Conservation (phyloP, 495 filamentous ascomycete species). For the Glutinoglossum americanum region DNA sequence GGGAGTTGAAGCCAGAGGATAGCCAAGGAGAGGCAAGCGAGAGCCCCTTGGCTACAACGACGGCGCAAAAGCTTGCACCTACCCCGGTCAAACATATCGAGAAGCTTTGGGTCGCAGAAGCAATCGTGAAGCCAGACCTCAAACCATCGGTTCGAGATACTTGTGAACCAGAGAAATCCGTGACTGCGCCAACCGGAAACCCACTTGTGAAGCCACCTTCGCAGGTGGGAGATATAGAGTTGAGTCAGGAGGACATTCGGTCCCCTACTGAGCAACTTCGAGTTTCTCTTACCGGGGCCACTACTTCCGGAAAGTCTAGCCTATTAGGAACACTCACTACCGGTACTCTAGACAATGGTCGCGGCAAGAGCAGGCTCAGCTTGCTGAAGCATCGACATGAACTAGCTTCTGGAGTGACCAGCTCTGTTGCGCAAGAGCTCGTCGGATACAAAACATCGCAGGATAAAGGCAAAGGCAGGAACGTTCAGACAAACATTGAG, state of each 20-base stretch:
- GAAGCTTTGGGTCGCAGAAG: conserved; percentile 76
- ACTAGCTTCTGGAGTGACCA: conserved; percentile 74
- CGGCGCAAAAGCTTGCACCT: not conserved
- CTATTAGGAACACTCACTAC: conserved; percentile 75
- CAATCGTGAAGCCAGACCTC: conserved; percentile 44
- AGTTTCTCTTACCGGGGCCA: conserved; percentile 77
- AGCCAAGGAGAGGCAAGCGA: conserved; percentile 6
- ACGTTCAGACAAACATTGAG: conserved; percentile 12
- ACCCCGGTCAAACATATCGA: conserved; percentile 17
- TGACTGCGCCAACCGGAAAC: not conserved
- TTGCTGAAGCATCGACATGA: conserved; percentile 90
- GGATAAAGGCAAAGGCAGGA: conserved; percentile 8
- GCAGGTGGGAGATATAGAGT: too few species aligned
- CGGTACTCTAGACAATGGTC: conserved; percentile 73
- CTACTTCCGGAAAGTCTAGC: conserved; percentile 84
- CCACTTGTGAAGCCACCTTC: not conserved
- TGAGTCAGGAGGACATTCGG: not conserved
- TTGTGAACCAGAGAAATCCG: not conserved
- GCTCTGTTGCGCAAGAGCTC: conserved; percentile 79
- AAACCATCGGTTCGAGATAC: not conserved
- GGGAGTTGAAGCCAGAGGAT: conserved; percentile 5
- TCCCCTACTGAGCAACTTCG: conserved; percentile 49
- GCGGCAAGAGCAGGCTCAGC: conserved; percentile 69
- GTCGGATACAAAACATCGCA: conserved; percentile 43
- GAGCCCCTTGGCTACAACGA: not conserved